Base-by-base conservation (phyloP, 1,284 basidiomycete genomes). In the Crocinoboletus sp. region DNA sequence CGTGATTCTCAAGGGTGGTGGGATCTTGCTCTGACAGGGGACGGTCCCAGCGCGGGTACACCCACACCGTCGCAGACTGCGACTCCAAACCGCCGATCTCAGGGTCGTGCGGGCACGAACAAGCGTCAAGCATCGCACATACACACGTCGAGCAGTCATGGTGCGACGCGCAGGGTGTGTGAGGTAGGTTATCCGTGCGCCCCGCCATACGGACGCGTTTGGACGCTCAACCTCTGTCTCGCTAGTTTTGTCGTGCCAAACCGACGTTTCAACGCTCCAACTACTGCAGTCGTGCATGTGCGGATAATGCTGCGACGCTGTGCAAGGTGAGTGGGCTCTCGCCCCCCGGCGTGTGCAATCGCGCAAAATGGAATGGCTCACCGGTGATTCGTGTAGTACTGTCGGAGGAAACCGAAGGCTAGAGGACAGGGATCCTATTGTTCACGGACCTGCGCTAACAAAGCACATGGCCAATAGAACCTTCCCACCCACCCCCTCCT, bases 281-380 rank as follows among this genome's bases (percentile, higher is more conserved):
- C 1, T 80, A 73, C 47, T 82, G 80, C 56, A 76, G 77, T 41
- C 78, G 76, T 57, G 74, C 68, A 22, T 82, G 79, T 57, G 76
- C 75, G n/a, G 60, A 63, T 15, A 70, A 72, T 51, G 77, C 72
- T 27, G 50, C 53, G 17, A 46, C 43, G 37, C 4, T 45, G 31
- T 67, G 65, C 45, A 57, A 65, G 24, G 64, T 54, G 24, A n/a
- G 43, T 23, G 0, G 2, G 12, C 30, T 2, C 12, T 36, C 33
- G 2, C 5, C 16, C 9, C 30, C 12, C 11, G 2, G 4, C 10
- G 19, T 9, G 19, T 19, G 11, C 10, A 9, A 12, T 22, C 11
- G 8, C 20, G 12, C 11, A 16, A 9, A 2, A 8, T 31, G 15
- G 23, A 23, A n/a, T 28, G 6, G 2, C 9, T 3, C 12, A 15